Percentiles rank a stretch among this genome's conserved stretches.
Conservation (phyloP, 1,284 basidiomycete genomes). For the Ceratobasidium papillatum region DNA sequence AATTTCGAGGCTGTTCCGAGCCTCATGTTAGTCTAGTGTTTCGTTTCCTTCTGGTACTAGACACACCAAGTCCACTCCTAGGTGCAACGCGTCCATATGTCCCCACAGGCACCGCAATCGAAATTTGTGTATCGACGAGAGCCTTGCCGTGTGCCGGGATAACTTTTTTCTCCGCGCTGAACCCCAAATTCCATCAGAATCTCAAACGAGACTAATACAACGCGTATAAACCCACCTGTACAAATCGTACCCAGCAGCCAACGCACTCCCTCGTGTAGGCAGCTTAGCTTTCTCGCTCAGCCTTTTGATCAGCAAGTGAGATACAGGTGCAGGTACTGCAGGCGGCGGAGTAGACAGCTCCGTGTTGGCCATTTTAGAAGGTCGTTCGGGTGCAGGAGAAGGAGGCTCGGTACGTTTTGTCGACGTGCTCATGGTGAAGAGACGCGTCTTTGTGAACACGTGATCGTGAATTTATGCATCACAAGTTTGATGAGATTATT, state of each 20-base stretch:
- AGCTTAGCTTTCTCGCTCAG: conserved; percentile 83
- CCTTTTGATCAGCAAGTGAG: conserved; percentile 80
- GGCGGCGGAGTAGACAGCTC: conserved; percentile 14
- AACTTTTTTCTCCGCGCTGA: conserved; percentile 75
- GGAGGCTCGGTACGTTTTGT: conserved; percentile 33
- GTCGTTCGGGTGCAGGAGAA: conserved; percentile 12
- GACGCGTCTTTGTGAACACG: not conserved
- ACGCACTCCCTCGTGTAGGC: conserved; percentile 86
- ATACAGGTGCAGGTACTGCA: conserved; percentile 46
- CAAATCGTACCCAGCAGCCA: conserved; percentile 94
- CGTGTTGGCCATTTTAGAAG: conserved; percentile 28
- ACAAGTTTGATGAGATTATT: too few species aligned
- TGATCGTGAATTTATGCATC: too few species aligned
- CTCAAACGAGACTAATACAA: conserved; percentile 7
- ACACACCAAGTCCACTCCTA: conserved; percentile 88
- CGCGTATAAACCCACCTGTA: conserved; percentile 70
- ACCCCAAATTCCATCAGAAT: conserved; percentile 12
- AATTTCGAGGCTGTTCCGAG: conserved; percentile 86
- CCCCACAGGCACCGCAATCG: conserved; percentile 89
- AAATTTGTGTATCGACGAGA: conserved; percentile 88
- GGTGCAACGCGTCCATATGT: conserved; percentile 97
- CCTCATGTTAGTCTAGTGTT: not conserved
- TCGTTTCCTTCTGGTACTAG: not conserved
- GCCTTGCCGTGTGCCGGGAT: conserved; percentile 90
- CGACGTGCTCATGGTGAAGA: not conserved